These are phyloP conservation scores for Daldinia eschscholtzii DNA, from an alignment of 2,329 filamentous ascomycete genomes.

Conservation along the genomic window DNA sequence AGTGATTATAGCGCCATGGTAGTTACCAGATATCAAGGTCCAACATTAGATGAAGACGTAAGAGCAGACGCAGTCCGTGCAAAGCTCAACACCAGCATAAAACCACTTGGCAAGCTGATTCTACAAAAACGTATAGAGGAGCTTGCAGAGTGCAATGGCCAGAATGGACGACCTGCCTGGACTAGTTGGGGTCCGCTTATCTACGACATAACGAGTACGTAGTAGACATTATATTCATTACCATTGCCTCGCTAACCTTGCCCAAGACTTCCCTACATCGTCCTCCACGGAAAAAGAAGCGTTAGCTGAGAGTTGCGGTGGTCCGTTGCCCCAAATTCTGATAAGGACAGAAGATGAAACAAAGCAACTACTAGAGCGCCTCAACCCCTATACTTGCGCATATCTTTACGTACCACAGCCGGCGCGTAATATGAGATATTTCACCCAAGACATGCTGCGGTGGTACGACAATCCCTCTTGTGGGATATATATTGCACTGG, in stretches of 20 bases:
- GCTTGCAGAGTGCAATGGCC: conserved; percentile 25
- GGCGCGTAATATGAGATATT: conserved; percentile 2
- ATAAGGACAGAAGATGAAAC: background rate
- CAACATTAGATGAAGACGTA: conserved; percentile 2
- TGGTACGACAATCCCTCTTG: conserved; percentile 39
- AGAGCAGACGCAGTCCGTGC: conserved; percentile 17
- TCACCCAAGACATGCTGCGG: conserved; percentile 32
- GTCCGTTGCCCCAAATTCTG: background rate
- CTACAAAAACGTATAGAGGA: conserved; percentile 17
- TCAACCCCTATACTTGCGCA: conserved; percentile 30
- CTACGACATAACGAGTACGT: conserved; percentile 32
- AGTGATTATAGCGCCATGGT: conserved; percentile 20
- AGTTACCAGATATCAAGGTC: conserved; percentile 7
- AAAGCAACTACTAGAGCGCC: conserved; percentile 12
- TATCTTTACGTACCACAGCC: conserved; percentile 14
- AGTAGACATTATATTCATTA: background rate
- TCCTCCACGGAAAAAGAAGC: background rate
- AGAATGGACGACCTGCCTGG: conserved; percentile 24
- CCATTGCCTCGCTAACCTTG: conserved; percentile 8
- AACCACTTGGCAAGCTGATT: conserved; percentile 22
- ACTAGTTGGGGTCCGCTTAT: conserved; percentile 3
- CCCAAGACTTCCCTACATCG: conserved; percentile 17
- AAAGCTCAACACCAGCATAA: background rate
- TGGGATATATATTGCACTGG: conserved; percentile 37
- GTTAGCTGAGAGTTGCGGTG: conserved; percentile 10